phyloP scores from a whole-genome alignment of 2,329 filamentous ascomycete species.

The Drechslera avenae region DNA sequence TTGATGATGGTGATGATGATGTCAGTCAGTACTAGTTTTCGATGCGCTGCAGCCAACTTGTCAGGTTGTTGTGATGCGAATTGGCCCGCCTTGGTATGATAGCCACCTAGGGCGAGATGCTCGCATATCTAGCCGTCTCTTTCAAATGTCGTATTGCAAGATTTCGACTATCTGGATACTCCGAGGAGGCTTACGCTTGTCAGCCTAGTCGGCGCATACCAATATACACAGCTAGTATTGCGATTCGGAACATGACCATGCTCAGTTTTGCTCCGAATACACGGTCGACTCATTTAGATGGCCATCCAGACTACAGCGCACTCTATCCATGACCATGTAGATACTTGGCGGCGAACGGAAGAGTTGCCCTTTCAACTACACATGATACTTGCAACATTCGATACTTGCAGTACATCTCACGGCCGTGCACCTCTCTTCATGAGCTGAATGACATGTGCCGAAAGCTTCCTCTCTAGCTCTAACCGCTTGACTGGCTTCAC shows the following conservation, averaged over 20 bases:
- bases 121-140: conserved; percentile 1
- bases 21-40: conserved; percentile 34
- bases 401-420: not conserved
- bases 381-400: not conserved
- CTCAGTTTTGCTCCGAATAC: too few relatives aligned
- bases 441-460: too few relatives aligned
- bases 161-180: too few relatives aligned
- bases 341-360: not conserved
- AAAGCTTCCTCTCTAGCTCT: too few relatives aligned
- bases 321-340: not conserved
- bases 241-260: too few relatives aligned
- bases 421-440: not conserved
- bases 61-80: conserved; percentile 13
- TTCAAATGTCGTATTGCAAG: not conserved
- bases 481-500: too few relatives aligned
- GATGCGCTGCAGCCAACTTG: conserved; percentile 24
- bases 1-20: conserved; percentile 43
- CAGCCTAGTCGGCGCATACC: too few relatives aligned
- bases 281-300: not conserved
- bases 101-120: conserved; percentile 16
- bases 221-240: too few relatives aligned
- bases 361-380: not conserved
- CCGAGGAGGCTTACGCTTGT: too few relatives aligned
- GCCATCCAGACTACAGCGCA: not conserved
- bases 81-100: conserved; percentile 23